Evolutionary conservation across 768 basidiomycete species (phyloP).

Genomic region (Hydnum rufescens): DNA sequence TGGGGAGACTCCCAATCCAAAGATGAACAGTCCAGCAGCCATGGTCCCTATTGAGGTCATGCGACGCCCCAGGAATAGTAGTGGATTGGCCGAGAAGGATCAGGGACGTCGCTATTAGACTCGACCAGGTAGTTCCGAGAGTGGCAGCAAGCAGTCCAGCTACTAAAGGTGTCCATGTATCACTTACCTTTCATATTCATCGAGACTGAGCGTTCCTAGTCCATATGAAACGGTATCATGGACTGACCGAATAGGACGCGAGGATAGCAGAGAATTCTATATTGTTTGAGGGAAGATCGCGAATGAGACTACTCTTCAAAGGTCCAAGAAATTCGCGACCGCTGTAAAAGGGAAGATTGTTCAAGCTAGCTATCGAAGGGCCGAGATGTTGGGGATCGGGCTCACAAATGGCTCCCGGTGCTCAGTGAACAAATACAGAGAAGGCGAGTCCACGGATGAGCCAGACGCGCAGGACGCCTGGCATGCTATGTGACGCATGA

Average conservation of each 20-base stretch:
- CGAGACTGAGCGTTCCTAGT: too few relatives aligned
- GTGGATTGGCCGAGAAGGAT: slow-evolving; percentile 47
- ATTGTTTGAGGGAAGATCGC: slow-evolving; percentile 56
- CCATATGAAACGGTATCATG: too few relatives aligned
- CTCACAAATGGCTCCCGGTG: slow-evolving; percentile 60
- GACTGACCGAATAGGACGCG: slow-evolving; percentile 43
- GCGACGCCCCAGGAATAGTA: slow-evolving; percentile 48
- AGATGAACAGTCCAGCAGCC: slow-evolving; percentile 58
- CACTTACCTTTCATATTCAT: too few relatives aligned
- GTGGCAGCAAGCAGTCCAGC: slow-evolving; percentile 51
- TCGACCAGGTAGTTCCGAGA: slow-evolving; percentile 49
- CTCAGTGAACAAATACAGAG: slow-evolving; percentile 55
- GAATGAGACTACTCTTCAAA: slow-evolving; percentile 45
- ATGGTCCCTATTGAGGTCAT: slow-evolving; percentile 42
- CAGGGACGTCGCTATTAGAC: slow-evolving; percentile 55
- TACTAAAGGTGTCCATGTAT: slow-evolving; percentile 56
- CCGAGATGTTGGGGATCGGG: slow-evolving; percentile 4
- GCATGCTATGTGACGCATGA: too few relatives aligned
- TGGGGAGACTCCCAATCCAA: slow-evolving; percentile 62
- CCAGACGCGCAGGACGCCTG: too few relatives aligned
- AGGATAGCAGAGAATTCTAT: slow-evolving; percentile 61
- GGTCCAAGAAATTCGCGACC: slow-evolving; percentile 60
- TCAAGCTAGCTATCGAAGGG: neutral
- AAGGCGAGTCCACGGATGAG: too few relatives aligned
- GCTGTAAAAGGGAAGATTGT: slow-evolving; percentile 21